Evolutionary conservation across 805 yeast genomes (phyloP), one percentile per base, ranked within the genome.

Genomic region (Cyberlindnera saturnus): DNA sequence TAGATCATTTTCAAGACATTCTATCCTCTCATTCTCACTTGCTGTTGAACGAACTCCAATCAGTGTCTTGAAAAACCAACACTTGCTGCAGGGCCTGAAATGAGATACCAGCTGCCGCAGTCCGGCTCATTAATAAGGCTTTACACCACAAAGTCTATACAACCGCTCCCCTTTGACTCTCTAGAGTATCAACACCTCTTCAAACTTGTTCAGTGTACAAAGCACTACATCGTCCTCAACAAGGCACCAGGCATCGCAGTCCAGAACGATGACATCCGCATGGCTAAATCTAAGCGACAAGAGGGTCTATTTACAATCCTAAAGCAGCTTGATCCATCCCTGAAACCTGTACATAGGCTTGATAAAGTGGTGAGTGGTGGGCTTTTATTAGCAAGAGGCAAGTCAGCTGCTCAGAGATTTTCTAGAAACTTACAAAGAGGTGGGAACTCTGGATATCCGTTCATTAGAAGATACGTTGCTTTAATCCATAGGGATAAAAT

Each of bases 291-390:
- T 10, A 18, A 23, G 5, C 38, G 48, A 46, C 34, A 32, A 43
- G 26, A 32, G 19, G 59, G 59, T 3, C 18, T 44, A 26, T 46
- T 35, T 26, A 41, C 44, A 19, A 30, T 42, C 30, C 43, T 49
- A 5, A 37, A 36, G 4, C 37, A 31, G 2, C 13, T 43, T 2
- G 44, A 47, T 43, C 47, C 44, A 11, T 32, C 47, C 3, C 52
- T 61, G 41, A 55, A 60, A 37, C 55, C 58, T 6, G 65, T 70
- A 1, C 73, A 69, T 34, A 53, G 75, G 39, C 47, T 70, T 17
- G 74, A 70, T 43, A 56, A 53, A 23, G 47, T 54, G 39, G 74
- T 67, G 6, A 63, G 71, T 16, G 75, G 75, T 18, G 73, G 72
- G 1, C 42, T 69, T 36, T 51, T 70, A 3, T 39, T 69, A 5